A percentile compares a stretch with the other conserved stretches of the same genome.
phyloP scores from a whole-genome alignment of 1,284 basidiomycete genomes.

The Ustilago nuda region DNA sequence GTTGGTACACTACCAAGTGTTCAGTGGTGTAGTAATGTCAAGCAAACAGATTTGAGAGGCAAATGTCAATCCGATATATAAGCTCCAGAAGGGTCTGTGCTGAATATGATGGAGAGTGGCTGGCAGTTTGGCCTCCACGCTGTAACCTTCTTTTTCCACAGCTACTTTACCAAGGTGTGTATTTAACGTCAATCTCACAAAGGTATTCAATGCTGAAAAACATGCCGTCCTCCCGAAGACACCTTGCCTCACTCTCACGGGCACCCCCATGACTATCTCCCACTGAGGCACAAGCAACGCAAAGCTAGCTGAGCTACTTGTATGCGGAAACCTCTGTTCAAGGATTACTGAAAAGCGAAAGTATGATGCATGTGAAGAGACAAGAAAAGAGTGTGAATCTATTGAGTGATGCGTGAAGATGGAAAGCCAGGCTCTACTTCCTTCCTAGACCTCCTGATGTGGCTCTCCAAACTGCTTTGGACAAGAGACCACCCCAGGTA shows the following conservation, averaged over 20 bases:
- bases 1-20: not conserved
- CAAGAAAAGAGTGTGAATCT: slow-evolving; percentile 4
- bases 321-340: not conserved
- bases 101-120: not conserved
- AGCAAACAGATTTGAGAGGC: not conserved
- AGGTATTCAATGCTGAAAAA: not conserved
- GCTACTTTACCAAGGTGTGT: too few relatives aligned
- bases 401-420: not conserved
- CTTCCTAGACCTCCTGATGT: slow-evolving; percentile 56
- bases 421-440: slow-evolving; percentile 8
- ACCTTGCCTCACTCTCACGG: not conserved
- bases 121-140: slow-evolving; percentile 15
- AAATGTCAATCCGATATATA: not conserved
- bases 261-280: too few relatives aligned
- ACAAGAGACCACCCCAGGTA: slow-evolving; percentile 55
- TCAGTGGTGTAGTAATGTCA: not conserved
- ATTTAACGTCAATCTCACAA: slow-evolving; percentile 4
- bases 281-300: not conserved
- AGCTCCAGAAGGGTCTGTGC: slow-evolving; percentile 18
- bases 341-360: slow-evolving; percentile 2
- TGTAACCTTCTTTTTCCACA: not conserved
- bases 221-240: not conserved
- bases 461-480: slow-evolving; percentile 57
- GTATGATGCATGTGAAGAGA: slow-evolving; percentile 1
- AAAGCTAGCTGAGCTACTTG: not conserved